Percentiles rank a stretch among this genome's conserved stretches.
These are phyloP conservation scores for Neurospora crassa DNA, from an alignment of 2,329 filamentous ascomycete species.

Conservation along the genomic window DNA sequence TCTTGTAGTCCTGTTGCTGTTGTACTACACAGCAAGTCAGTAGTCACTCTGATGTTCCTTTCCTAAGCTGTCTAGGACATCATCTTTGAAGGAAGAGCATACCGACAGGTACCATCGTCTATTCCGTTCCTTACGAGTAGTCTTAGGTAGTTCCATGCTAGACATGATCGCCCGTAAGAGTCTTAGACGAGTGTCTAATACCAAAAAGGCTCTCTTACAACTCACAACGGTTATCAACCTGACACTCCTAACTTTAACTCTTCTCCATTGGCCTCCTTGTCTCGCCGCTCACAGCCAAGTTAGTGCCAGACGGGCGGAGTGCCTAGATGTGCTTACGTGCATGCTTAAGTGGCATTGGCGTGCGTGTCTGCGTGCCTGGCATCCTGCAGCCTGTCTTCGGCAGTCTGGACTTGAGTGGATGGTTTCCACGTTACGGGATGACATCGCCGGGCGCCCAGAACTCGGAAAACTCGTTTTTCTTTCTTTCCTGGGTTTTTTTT, in stretches of 20 bases:
- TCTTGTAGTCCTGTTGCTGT: background rate
- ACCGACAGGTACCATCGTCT: background rate
- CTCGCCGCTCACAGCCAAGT: background rate
- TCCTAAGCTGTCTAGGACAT: background rate
- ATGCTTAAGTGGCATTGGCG: background rate
- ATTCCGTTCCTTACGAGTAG: background rate
- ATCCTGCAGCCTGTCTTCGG: background rate
- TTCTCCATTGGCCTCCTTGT: background rate
- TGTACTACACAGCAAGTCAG: background rate
- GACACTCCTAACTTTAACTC: background rate
- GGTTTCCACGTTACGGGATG: background rate
- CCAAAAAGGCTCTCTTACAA: background rate
- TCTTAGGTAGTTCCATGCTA: background rate
- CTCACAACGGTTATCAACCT: background rate
- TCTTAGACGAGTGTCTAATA: background rate
- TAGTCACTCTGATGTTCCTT: background rate
- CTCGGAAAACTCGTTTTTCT: background rate
- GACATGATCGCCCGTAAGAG: background rate
- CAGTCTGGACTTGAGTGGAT: background rate
- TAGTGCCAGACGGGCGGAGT: background rate
- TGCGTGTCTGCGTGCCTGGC: background rate
- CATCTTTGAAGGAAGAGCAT: background rate
- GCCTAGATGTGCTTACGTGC: background rate
- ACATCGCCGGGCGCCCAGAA: background rate
- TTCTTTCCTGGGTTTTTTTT: too few relatives aligned